Evolutionary conservation across 306 rosid genomes (phyloP).

Genomic region (Dryas alaskensis): DNA sequence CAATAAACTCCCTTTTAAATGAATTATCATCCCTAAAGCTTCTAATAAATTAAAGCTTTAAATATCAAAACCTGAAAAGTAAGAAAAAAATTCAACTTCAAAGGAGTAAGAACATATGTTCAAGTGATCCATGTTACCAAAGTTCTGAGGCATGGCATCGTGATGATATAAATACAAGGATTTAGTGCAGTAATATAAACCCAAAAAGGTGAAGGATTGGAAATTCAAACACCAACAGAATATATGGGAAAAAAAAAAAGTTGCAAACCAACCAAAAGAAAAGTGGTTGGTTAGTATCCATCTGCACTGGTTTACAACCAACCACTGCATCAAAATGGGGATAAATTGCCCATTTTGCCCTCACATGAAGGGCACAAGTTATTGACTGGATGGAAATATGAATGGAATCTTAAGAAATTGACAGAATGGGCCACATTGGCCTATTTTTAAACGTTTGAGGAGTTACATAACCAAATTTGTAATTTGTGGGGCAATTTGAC

Average conservation of each 20-base stretch:
- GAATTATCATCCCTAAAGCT: not conserved
- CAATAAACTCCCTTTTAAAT: not conserved
- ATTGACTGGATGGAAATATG: no score
- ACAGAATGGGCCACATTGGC: no score
- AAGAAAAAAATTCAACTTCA: not conserved
- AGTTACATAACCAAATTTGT: no score
- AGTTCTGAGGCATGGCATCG: not conserved
- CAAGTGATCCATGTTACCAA: not conserved
- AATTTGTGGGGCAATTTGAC: no score
- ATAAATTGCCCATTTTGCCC: no score
- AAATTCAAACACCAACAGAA: not conserved
- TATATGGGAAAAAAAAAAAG: not conserved
- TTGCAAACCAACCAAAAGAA: not conserved
- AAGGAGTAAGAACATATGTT: not conserved
- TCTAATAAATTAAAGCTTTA: not conserved
- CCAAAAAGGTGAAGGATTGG: not conserved
- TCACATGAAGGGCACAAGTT: no score
- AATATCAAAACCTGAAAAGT: not conserved
- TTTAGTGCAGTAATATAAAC: not conserved
- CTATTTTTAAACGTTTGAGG: no score
- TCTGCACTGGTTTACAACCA: no score
- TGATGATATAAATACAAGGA: not conserved
- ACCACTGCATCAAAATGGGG: no score
- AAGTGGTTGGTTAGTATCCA: not conserved
- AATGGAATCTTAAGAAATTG: no score